phyloP scores from a whole-genome alignment of 805 yeast species.

The Zygoascus flipseniorum region DNA sequence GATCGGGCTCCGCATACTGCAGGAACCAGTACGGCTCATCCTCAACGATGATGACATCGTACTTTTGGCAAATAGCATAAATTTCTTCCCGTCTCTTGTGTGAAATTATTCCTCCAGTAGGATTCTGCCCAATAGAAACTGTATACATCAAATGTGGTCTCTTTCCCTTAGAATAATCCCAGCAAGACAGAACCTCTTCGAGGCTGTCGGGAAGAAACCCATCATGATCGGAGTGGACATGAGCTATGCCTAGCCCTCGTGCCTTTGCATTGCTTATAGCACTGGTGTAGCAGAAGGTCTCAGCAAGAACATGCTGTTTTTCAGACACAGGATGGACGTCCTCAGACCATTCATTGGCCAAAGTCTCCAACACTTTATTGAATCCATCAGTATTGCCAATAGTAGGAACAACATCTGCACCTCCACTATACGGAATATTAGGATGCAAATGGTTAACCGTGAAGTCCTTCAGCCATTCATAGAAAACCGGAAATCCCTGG shows the following conservation, averaged over 20 bases:
- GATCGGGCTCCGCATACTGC: slow-evolving; percentile 64
- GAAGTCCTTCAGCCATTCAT: slow-evolving; percentile 66
- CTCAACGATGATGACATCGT: slow-evolving; percentile 80
- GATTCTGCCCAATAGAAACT: slow-evolving; percentile 94
- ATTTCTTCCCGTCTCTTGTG: slow-evolving; percentile 67
- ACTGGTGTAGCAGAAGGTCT: slow-evolving; percentile 72
- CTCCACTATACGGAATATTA: slow-evolving; percentile 32
- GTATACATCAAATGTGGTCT: slow-evolving; percentile 82
- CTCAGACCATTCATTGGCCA: slow-evolving; percentile 67
- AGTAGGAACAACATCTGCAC: slow-evolving; percentile 64
- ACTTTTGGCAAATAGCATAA: slow-evolving; percentile 69
- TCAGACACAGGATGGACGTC: slow-evolving; percentile 2
- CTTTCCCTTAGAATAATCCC: slow-evolving; percentile 46
- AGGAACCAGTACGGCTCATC: slow-evolving; percentile 97
- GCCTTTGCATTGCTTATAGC: slow-evolving; percentile 75
- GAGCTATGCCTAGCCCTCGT: slow-evolving; percentile 56
- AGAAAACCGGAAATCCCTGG: slow-evolving; percentile 69
- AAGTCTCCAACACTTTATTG: slow-evolving; percentile 71
- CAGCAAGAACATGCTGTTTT: slow-evolving; percentile 46
- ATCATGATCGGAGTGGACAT: slow-evolving; percentile 66
- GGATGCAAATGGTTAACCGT: slow-evolving; percentile 17
- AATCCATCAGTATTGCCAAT: slow-evolving; percentile 84
- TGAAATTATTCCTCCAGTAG: slow-evolving; percentile 82
- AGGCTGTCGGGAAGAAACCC: slow-evolving; percentile 73
- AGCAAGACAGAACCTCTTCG: slow-evolving; percentile 49